Evolutionary conservation across 225 moss, liverwort and hornwort genomes (phyloP), one percentile per base, ranked within the genome.

Genomic region (Pleurozium schreberi): DNA sequence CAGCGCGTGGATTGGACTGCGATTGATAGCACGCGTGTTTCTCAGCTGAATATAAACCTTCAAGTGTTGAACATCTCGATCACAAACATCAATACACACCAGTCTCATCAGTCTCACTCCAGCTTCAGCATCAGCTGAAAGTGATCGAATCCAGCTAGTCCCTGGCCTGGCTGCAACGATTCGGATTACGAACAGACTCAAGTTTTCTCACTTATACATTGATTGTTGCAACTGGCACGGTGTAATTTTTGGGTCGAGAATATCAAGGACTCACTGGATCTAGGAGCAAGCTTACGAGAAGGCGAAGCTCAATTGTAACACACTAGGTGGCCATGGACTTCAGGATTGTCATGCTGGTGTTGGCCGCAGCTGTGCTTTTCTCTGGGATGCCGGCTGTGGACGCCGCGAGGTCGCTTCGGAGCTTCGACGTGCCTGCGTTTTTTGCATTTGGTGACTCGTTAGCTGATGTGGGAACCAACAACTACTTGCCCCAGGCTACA

Each of bases 391-490:
- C 75, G 18, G 45, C 47, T 31, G 83, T 79, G n/a, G 86, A 71
- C 61, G 87, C 87, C 23, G 6, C 73, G 5, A 84, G 88, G 60
- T 59, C 61, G 47, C 57, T 68, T 70, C 42, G 28, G 23, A 40
- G 80, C 9, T 91, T 85, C 57, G 87, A 89, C 7, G 91, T 89
- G 80, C 92, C 92, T 4, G 89, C 89, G 12, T 40, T 76, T 42
- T 91, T 89, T 50, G 89, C 86, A 52, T 83, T 92, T 9, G 92
- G 91, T 5, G 91, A 92, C 63, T 92, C 92, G 49, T 70, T 91
- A 42, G 92, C 76, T 61, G 91, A 92, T 52, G 89, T 66, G 31
- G 91, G 91, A 21, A 92, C 91, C 65, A 92, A 89, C 55, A 89
- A 87, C n/a, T 83, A 75, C 60, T 69, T 92, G 70, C 88, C 91